Percentiles rank a stretch among this genome's conserved stretches.
These are phyloP conservation scores for Pleurotus giganteus DNA, from an alignment of 768 basidiomycete genomes.

Conservation along the genomic window DNA sequence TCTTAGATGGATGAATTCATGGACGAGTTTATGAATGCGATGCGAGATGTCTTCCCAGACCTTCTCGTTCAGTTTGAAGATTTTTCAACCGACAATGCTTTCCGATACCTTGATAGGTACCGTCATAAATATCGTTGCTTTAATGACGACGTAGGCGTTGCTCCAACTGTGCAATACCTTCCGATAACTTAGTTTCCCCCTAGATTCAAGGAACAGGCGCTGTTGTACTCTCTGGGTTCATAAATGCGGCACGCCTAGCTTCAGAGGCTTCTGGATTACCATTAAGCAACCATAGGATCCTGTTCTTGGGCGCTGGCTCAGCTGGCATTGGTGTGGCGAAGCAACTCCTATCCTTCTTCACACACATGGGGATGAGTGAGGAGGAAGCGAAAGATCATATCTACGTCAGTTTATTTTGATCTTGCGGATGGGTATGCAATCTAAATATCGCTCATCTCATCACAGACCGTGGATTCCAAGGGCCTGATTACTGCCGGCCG, in stretches of 20 bases:
- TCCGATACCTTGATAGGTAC: constrained; percentile 66
- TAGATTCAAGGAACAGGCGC: constrained; percentile 71
- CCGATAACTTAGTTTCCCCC: constrained; percentile 7
- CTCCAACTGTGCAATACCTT: constrained; percentile 2
- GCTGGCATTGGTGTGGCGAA: constrained; percentile 88
- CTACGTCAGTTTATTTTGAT: constrained; percentile 44
- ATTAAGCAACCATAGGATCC: constrained; percentile 71
- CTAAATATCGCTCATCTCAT: constrained; percentile 14
- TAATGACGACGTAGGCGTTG: constrained; percentile 65
- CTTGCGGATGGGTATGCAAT: background rate
- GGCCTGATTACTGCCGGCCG: constrained; percentile 73
- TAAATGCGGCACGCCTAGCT: constrained; percentile 67
- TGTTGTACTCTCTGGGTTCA: constrained; percentile 72
- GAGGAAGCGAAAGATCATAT: constrained; percentile 67
- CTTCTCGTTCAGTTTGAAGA: constrained; percentile 75
- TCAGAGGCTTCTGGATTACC: constrained; percentile 52
- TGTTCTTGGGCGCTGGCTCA: constrained; percentile 91
- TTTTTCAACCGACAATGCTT: constrained; percentile 78
- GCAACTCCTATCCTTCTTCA: constrained; percentile 83
- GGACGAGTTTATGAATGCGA: constrained; percentile 73
- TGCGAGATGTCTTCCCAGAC: constrained; percentile 61
- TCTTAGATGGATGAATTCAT: constrained; percentile 68
- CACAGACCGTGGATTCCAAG: constrained; percentile 71
- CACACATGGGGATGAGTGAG: constrained; percentile 57
- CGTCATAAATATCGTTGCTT: constrained; percentile 57